Base-by-base conservation (phyloP, 768 basidiomycete species). In the Boletus subcaerulescens region DNA sequence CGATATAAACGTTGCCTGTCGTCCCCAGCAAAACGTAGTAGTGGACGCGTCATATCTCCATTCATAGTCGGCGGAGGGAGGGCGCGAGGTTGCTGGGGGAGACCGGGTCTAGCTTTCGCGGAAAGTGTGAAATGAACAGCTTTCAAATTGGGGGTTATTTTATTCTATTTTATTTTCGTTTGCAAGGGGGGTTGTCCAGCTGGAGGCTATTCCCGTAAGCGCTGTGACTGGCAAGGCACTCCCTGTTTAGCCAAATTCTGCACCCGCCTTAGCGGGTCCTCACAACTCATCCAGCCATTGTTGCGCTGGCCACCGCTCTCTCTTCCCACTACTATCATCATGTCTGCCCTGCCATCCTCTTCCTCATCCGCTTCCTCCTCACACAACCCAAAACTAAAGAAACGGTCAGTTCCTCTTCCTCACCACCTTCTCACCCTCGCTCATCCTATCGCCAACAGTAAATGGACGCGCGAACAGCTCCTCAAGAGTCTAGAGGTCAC, bases 401-500 rank as follows among this genome's bases (percentile, higher is more conserved):
- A 62, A 65, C 74, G 65, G 76, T 76, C 43, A 53, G 71, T 62
- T 20, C 53, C 26, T 22, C 48, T 4, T 38, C 50, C 33, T 36
- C 22, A 51, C 42, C 57, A 45, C 36, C 14, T 38, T 57, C 60
- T 55, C 60, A 32, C 60, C 63, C 50, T 55, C 56, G 45, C 55
- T 63, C 64, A 60, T 58, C 70, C 62, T 52, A 65, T 66, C 70
- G 48, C 58, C 53, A 24, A 33, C 59, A 70, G 64, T 11, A 71
- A 62, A 58, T 68, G 69, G 68, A 65, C 68, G 48, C 68, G 71
- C 56, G 72, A 71, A 15, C 74, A 74, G 48, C 72, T 80, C 59
- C 59, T 73, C 50, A 72, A 70, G 64, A 69, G 65, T 55, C 62
- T 78, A 47, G 65, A 79, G 74, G 78, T 79, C 56, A 53, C 7